Evolutionary conservation across 2,329 filamentous ascomycete species (phyloP), one percentile per base, ranked within the genome.

Genomic region (Microcera coccophila): DNA sequence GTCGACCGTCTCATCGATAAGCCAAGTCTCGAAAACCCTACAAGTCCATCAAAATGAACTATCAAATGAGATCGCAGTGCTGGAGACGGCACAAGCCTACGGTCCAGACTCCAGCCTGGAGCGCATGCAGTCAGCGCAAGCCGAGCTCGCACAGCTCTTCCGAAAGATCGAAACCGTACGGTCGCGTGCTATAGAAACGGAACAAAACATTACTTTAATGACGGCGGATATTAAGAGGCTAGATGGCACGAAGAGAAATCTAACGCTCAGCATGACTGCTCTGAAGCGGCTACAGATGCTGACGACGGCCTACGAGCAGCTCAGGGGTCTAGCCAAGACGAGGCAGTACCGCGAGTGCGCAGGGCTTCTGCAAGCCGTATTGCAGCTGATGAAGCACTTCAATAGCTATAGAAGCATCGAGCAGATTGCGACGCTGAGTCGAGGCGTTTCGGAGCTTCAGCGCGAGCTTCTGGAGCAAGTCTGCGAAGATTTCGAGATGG

Each of bases 361-460:
- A 14, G 90, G 94, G 58, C 75, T 98, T 46, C 74, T 98, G 44
- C 89, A 95, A 70, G 93, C 93, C 9, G 93, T 98, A 22, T 79
- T 98, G 45, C 93, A 98, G 76, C 82, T 98, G 35, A 96, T 97
- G 87, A 87, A 87, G 54, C 90, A 98, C 69, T 98, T 98, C 77
- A 95, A 95, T 70, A 94, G 88, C 66, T 98, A 97, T 65, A 78
- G 93, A 45, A 95, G 90, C 57, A 97, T 98, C 56, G 91, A 97
- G 63, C 93, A 98, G 74, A 97, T 98, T 62, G 93, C 93, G 20
- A 87, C 87, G 1, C 74, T 98, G 50, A 95, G 89, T 62, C 82
- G 89, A 39, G 95, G 94, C 58, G 93, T 98, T 26, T 85, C 90
- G 5, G 93, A 97, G 57, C 75, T 98, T 50, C 93, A 98, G 69